Evolutionary conservation across 129 eudicot species (phyloP), one percentile per base, ranked within the genome.

Genomic region (Sambucus nigra): DNA sequence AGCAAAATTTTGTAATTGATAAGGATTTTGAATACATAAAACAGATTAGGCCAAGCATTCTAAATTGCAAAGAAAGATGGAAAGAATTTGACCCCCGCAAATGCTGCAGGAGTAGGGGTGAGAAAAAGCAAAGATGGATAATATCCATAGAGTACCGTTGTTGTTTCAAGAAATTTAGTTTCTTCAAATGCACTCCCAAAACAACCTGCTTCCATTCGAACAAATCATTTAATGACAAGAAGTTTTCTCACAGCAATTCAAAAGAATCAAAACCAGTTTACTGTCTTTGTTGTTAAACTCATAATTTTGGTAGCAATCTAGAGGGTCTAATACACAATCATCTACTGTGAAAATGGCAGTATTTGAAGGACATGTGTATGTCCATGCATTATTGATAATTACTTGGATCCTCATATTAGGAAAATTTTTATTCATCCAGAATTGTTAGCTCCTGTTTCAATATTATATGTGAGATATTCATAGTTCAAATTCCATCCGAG

Each of bases 351-450:
- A 77, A 41, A 58, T 33, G 53, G 61, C 59, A 50, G 70, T 66
- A 32, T 50, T 70, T 53, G 82, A 83, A 65, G 83, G 59, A 65
- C 72, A 56, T 40, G 44, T 25, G 97, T 88, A 83, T 47, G 97
- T 74, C 63, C 64, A 54, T 65, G 23, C 63, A n/a, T 52, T 47
- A 41, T 23, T 60, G 47, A 38, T 49, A 29, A 19, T 56, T 9
- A 48, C 39, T 48, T 61, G 15, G 8, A 41, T 72, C 55, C 16
- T 64, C 71, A 47, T 53, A 42, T 14, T 7, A n/a, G 28, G n/a
- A 49, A 67, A 24, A 35, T 65, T 57, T 59, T 47, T 60, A 13
- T 54, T 27, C 10, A 11, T 12, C 42, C 39, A 6, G 35, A 61
- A 16, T 25, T 44, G 7, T 24, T 57, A 39, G 64, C 42, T 51